Base-by-base conservation (phyloP, 2,329 filamentous ascomycete species). In the Trichoderma sp. region DNA sequence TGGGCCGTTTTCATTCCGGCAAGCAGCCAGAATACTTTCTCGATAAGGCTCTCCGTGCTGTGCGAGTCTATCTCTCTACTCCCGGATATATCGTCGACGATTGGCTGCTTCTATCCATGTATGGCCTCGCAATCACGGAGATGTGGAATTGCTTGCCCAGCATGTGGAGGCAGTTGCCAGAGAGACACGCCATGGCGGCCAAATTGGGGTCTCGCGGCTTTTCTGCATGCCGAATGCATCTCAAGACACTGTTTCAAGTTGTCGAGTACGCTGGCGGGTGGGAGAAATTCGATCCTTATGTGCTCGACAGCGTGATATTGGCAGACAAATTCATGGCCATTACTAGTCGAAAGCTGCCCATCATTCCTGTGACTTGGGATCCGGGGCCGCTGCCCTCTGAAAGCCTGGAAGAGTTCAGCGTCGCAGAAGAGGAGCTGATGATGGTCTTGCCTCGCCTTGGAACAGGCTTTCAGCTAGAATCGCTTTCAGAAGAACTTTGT, bases 31-130 rank as follows among this genome's bases (percentile, higher is more conserved):
- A 49, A 21, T 58, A 58, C 1, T 26, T 56, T n/a, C 51, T 66
- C 37, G 51, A 66, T 37, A 58, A 66, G 34, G 37, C 51, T 6
- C 61, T 66, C 32, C 34, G 61, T 13, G 26, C 52, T 13, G 51
- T 56, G 28, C 26, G 63, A 32, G 26, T n/a, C 5, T 49, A 56
- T 34, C 37, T 66, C 21, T 30, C 51, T 3, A 3, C 24, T 21
- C 37, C n/a, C 6, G 21, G 37, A 3, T 66, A 56, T 21, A 34
- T 10, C 13, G 24, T 58, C 18, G 51, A 56, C n/a, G n/a, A 66
- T 28, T 58, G 37, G 63, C 52, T 66, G 3, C 34, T 46, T 28
- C 7, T 46, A 28, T 56, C 63, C 51, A 66, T 46, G 34, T 34
- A 46, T 34, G 52, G 26, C 1, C 54, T 66, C 16, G 63, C 34